Conservation (phyloP, 179 eudicot species). For the Spinacia oleracea region DNA sequence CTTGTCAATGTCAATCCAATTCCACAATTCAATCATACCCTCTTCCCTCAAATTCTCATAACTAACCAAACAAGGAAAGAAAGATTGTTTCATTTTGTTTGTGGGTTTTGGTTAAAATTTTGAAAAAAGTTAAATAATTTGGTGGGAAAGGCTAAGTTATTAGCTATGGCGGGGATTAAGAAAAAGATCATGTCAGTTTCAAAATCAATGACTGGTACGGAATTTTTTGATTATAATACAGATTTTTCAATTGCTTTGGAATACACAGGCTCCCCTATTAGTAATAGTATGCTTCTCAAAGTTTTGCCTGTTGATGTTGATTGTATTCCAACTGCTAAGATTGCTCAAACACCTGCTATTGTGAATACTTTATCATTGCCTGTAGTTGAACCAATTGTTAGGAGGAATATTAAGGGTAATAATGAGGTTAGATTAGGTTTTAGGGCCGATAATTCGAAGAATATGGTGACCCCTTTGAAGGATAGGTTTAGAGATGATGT, state of each 20-base stretch:
- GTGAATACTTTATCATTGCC: constrained; percentile 41
- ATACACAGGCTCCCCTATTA: constrained; percentile 42
- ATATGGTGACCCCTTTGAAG: background rate
- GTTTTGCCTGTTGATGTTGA: constrained; percentile 40
- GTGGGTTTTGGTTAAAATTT: constrained; percentile 6
- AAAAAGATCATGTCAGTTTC: constrained; percentile 29
- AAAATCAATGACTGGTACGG: constrained; percentile 33
- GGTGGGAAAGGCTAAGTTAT: background rate
- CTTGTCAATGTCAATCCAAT: background rate
- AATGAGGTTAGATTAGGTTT: constrained; percentile 18
- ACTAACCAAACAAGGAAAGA: background rate
- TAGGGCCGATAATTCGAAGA: background rate
- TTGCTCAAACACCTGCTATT: constrained; percentile 26
- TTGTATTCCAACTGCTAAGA: constrained; percentile 39
- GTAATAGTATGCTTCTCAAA: constrained; percentile 25
- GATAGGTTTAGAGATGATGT: constrained; percentile 10
- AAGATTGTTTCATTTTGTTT: background rate
- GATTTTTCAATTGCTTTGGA: constrained; percentile 47
- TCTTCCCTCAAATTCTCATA: background rate
- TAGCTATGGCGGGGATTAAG: constrained; percentile 14
- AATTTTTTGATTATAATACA: constrained; percentile 27
- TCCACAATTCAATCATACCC: background rate
- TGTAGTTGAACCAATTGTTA: constrained; percentile 39
- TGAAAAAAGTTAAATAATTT: background rate
- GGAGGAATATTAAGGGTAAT: background rate